A percentile compares a stretch with the other conserved stretches of the same genome.
phyloP scores from a whole-genome alignment of 176 grass and related monocot genomes.

The Rhipidocladum racemiflorum region DNA sequence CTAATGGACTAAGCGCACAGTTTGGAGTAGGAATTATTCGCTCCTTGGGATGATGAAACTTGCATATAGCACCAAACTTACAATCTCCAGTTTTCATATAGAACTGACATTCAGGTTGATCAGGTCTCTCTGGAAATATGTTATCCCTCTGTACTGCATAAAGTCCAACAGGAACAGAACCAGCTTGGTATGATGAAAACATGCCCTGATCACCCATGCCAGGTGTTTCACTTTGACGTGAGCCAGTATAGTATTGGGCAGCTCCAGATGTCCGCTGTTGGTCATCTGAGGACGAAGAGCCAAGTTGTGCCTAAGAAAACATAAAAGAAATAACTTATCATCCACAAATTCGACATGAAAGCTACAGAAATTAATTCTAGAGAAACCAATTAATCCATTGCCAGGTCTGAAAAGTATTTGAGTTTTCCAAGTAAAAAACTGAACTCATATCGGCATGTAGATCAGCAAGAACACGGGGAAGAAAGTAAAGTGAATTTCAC shows the following conservation, averaged over 20 bases:
- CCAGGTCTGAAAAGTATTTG: background rate
- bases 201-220: constrained; percentile 50
- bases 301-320: constrained; percentile 53
- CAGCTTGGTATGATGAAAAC: constrained; percentile 70
- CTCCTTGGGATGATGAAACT: constrained; percentile 83
- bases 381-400: constrained; percentile 17
- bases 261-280: constrained; percentile 50
- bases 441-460: background rate
- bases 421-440: background rate
- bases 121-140: constrained; percentile 85
- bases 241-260: constrained; percentile 53
- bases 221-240: constrained; percentile 54
- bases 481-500: background rate
- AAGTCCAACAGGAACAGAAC: constrained; percentile 59
- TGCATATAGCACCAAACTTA: constrained; percentile 83
- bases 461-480: no score
- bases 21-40: constrained; percentile 68
- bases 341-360: background rate
- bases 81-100: constrained; percentile 94
- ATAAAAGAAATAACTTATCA: background rate
- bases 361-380: background rate
- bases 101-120: constrained; percentile 87
- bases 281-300: constrained; percentile 64
- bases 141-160: constrained; percentile 77
- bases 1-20: constrained; percentile 63